phyloP scores from a whole-genome alignment of 2,329 filamentous ascomycete genomes.

The Fusarium vanettenii region DNA sequence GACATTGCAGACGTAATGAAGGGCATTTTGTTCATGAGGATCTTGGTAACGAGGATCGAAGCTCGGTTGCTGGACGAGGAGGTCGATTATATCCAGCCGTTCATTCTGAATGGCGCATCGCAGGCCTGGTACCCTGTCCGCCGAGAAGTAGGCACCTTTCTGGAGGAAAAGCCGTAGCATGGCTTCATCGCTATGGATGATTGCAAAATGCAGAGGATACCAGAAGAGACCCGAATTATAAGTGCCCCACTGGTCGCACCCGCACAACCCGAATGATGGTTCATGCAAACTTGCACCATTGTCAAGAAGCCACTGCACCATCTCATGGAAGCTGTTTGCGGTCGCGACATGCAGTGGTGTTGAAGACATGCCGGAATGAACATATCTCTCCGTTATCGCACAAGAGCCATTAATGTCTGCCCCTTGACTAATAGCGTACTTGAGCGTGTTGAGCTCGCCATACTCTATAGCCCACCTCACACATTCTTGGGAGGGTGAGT shows the following conservation, averaged over 20 bases:
- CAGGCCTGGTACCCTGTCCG: neutral
- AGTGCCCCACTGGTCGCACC: neutral
- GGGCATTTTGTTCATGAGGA: neutral
- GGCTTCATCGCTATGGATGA: neutral
- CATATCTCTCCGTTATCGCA: neutral
- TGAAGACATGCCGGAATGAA: neutral
- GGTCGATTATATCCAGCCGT: neutral
- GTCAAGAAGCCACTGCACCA: slow-evolving; percentile 18
- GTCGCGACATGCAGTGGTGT: slow-evolving; percentile 11
- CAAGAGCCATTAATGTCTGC: neutral
- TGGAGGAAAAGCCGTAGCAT: neutral
- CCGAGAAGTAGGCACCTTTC: neutral
- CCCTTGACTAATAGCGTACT: slow-evolving; percentile 4
- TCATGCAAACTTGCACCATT: neutral
- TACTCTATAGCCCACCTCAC: slow-evolving; percentile 2
- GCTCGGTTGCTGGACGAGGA: neutral
- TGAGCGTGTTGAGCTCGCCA: neutral
- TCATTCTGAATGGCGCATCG: neutral
- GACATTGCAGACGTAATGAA: neutral
- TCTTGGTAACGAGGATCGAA: neutral
- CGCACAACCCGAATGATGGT: neutral
- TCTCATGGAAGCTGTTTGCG: neutral
- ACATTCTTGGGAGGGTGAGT: neutral
- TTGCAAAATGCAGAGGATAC: slow-evolving; percentile 17
- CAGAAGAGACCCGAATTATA: neutral